Evolutionary conservation across 768 basidiomycete genomes (phyloP).

Genomic region (Leccinum longicurvipes): DNA sequence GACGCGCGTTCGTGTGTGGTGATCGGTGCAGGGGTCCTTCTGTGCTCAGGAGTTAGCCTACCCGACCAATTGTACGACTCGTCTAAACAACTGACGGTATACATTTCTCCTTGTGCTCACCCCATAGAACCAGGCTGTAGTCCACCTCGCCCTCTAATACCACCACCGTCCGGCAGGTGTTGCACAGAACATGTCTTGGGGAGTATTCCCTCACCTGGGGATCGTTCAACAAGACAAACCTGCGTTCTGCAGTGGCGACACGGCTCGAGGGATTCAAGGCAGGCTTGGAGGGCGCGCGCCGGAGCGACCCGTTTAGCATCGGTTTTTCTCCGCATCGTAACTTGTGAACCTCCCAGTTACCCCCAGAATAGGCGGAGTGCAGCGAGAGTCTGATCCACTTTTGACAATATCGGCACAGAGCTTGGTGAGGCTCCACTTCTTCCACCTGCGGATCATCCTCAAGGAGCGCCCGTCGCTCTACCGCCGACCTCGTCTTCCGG

Average conservation of each 20-base stretch:
- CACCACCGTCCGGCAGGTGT: conserved; percentile 46
- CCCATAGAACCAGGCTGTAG: conserved; percentile 60
- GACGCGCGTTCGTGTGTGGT: conserved; percentile 18
- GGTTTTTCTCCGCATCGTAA: conserved; percentile 34
- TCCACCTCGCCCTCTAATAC: conserved; percentile 47
- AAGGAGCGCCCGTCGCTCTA: conserved; percentile 49
- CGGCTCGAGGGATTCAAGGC: conserved; percentile 50
- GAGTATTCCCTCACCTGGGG: conserved; percentile 52
- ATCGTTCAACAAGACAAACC: conserved; percentile 62
- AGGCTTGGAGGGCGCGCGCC: conserved; percentile 15
- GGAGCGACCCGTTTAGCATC: conserved; percentile 22
- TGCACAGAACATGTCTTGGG: conserved; percentile 46
- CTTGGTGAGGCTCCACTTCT: conserved; percentile 47
- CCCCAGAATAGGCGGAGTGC: conserved; percentile 39
- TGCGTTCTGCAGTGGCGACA: conserved; percentile 60
- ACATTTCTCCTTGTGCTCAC: conserved; percentile 57
- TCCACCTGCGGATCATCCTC: conserved; percentile 52
- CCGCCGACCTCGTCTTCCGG: conserved; percentile 19
- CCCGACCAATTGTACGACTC: not conserved
- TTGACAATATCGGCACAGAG: conserved; percentile 58
- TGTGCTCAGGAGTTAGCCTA: conserved; percentile 10
- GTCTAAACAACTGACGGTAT: conserved; percentile 29
- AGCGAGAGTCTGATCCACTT: conserved; percentile 58
- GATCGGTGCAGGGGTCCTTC: conserved; percentile 18
- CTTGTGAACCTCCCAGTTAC: too few relatives aligned